Base-by-base conservation (phyloP, 257 asterid species). In the Phtheirospermum japonicum region DNA sequence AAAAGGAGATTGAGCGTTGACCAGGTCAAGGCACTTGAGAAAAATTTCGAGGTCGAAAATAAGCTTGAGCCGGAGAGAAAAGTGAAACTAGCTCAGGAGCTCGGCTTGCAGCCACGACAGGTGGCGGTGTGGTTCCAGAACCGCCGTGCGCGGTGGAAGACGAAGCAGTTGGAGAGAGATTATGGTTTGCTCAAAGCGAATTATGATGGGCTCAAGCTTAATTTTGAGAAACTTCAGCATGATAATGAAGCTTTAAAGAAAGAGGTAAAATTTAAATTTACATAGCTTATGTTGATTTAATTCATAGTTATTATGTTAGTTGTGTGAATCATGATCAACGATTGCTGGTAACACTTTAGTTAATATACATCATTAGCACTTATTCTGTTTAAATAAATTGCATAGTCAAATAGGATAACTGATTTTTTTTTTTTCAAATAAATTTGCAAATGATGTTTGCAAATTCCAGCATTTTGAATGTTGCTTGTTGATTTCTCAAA, bases 111-210 rank as follows among this genome's bases (percentile, higher is more conserved):
- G 80, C 98, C 98, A 30, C 58, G 98, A 16, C 98, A 92, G 82
- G 98, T 92, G 31, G 98, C 98, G 33, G 90, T 92, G 50, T 92
- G 98, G 98, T 92, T 92, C 77, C 98, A 92, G 63, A 92, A 92
- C 75, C 91, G 98, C 71, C 94, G 98, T 0, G 98, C 97, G 0
- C 78, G 98, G 62, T 92, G 94, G 92, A 92, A 92, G 61, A 92
- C 98, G 2, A 92, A 92, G 86, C 92, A 86, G 31, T 34, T 92
- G 63, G 98, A 92, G 79, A 84, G 94, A 26, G 98, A 92, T 32
- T 92, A 88, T 19, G 85, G 87, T 17, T 49, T 85, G 7, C 95
- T 92, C 17, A 92, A 83, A 73, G 80, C 93, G 37, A 83, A 53
- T 63, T 86, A 75, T 66, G 97, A 92, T 64, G 77, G 73, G 18